Percentiles rank a stretch among this genome's conserved stretches.
These are phyloP conservation scores for Hypomyces rosellus DNA, from an alignment of 2,329 filamentous ascomycete species.

Conservation along the genomic window DNA sequence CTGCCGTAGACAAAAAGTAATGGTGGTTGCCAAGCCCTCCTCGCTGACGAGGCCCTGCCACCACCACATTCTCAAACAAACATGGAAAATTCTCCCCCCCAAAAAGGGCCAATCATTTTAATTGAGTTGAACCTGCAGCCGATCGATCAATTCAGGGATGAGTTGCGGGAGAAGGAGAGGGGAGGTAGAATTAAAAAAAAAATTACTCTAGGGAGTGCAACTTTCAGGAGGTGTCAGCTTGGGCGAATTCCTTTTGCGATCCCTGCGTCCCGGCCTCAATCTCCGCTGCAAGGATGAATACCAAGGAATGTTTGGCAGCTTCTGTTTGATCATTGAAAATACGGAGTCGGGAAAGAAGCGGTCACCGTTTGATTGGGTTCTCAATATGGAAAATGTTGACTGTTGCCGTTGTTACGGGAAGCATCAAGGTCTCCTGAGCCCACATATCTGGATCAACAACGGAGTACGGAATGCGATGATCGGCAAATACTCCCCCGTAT, in stretches of 20 bases:
- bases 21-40: slow-evolving; percentile 3
- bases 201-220: not conserved
- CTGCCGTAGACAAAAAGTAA: not conserved
- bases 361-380: not conserved
- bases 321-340: not conserved
- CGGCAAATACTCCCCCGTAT: not conserved
- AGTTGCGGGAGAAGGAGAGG: not conserved
- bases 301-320: not conserved
- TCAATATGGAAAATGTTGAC: not conserved
- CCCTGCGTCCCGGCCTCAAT: slow-evolving; percentile 1
- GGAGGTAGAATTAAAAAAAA: no score
- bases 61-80: not conserved
- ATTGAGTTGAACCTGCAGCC: not conserved
- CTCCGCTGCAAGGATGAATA: not conserved
- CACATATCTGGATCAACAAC: not conserved
- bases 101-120: not conserved
- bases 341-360: not conserved
- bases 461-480: not conserved
- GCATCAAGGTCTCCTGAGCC: not conserved
- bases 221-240: slow-evolving; percentile 10
- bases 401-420: not conserved
- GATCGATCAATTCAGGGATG: slow-evolving; percentile 7
- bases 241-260: slow-evolving; percentile 4
- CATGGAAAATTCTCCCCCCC: not conserved
- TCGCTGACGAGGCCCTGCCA: slow-evolving; percentile 9